Base-by-base conservation (phyloP, 2,329 filamentous ascomycete genomes). In the Gnomoniopsis smithogilvyi region DNA sequence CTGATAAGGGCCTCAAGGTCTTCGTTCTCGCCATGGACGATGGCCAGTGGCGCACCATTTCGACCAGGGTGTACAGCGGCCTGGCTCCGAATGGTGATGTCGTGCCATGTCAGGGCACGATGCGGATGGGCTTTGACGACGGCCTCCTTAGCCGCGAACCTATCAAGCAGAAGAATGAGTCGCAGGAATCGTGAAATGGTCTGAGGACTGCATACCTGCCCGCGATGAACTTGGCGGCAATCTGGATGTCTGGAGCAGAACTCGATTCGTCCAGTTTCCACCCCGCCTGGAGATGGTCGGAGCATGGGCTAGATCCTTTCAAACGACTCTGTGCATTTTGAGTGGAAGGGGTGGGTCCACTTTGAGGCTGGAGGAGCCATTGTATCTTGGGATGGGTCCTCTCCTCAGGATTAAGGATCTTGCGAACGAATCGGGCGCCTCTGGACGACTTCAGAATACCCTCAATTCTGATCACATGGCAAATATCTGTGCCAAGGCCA, bases 401-500 rank as follows among this genome's bases (percentile, higher is more conserved):
- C 69, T 82, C 79, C 22, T 77, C 71, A 0, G 72, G 67, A 3
- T 76, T 72, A 24, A 86, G 70, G 53, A 86, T 67, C 58, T 78
- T 78, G 11, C 70, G 67, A 52, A 84, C 68, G 65, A 85, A 84
- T 33, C 75, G 75, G 6, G 63, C 55, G 1, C 74, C 76, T 43
- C 70, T 69, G 10, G 74, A 69, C 26, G 75, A 70, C 19, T 69
- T 71, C 54, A 94, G 72, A 54, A 92, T 77, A 21, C 72, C 70
- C 62, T 78, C 74, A 60, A 96, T 85, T 57, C 92, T 86, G 0
- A 80, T 73, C 59, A 92, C 81, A 59, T 81, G 80, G 72, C 90
- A 92, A 58, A 96, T 88, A 70, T 96, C 92, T 51, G 85, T 94
- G 59, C 92, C 92, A 54, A 96, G 76, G 51, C 81, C 80, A 15